These are phyloP conservation scores for Mitragyna speciosa DNA, from an alignment of 257 asterid species.

Conservation along the genomic window DNA sequence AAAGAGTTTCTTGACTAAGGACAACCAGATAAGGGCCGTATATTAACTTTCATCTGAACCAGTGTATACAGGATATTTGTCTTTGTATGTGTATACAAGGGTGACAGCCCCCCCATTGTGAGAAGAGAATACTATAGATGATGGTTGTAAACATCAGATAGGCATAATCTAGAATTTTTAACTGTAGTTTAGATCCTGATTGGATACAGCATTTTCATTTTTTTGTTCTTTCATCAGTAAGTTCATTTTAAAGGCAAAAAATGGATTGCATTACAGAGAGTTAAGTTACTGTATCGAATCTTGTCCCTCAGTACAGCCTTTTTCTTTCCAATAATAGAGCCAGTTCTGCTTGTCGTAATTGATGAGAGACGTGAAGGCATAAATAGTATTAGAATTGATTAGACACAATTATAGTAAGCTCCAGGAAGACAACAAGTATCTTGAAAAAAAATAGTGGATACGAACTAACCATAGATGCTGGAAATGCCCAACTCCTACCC, in stretches of 20 bases:
- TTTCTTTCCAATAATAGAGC: neutral
- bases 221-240: slow-evolving; percentile 14
- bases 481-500: too few species aligned
- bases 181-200: slow-evolving; percentile 12
- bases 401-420: too few species aligned
- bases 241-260: too few species aligned
- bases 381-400: too few species aligned
- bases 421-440: too few species aligned
- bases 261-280: neutral
- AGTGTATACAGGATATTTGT: neutral
- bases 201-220: slow-evolving; percentile 2
- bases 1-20: slow-evolving; percentile 39
- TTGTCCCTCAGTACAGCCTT: too few species aligned
- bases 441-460: too few species aligned
- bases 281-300: neutral
- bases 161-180: neutral
- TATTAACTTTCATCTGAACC: neutral
- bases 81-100: neutral
- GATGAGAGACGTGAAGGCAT: neutral
- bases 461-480: too few species aligned
- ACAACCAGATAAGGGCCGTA: slow-evolving; percentile 18
- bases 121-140: neutral
- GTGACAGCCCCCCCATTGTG: neutral
- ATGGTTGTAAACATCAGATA: neutral
- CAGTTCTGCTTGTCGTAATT: neutral